Evolutionary conservation across 257 asterid species (phyloP).

Genomic region (Hygrophila difformis): DNA sequence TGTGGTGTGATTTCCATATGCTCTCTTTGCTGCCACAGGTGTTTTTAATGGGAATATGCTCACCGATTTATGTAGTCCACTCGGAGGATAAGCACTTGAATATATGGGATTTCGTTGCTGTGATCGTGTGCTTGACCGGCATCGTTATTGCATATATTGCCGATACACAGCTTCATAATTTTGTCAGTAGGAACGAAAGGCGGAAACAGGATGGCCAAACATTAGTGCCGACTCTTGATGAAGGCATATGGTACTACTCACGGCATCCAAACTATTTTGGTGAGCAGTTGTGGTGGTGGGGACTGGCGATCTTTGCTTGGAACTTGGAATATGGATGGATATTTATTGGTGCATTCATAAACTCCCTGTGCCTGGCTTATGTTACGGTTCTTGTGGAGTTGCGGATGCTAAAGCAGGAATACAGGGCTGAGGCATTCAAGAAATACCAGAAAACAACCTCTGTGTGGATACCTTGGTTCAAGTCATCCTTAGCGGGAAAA

Average conservation of each 20-base stretch:
- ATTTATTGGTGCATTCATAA: constrained; percentile 57
- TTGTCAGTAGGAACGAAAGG: constrained; percentile 43
- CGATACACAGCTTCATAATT: constrained; percentile 71
- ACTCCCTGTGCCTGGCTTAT: constrained; percentile 71
- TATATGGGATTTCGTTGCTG: constrained; percentile 55
- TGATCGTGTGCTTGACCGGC: constrained; percentile 53
- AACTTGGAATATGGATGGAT: constrained; percentile 57
- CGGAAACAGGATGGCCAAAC: constrained; percentile 43
- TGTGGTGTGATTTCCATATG: neutral
- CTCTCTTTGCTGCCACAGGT: constrained; percentile 29
- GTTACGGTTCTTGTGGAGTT: constrained; percentile 83
- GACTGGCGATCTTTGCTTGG: constrained; percentile 64
- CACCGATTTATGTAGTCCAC: constrained; percentile 69
- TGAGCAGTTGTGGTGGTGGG: constrained; percentile 99
- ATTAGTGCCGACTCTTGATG: constrained; percentile 54
- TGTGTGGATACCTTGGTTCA: constrained; percentile 89
- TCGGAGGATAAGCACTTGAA: constrained; percentile 33
- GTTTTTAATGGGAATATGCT: constrained; percentile 77
- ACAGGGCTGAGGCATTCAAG: constrained; percentile 69
- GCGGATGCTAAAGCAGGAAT: constrained; percentile 61
- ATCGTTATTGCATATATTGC: constrained; percentile 55
- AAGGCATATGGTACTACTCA: constrained; percentile 75
- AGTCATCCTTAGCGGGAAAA: constrained; percentile 21
- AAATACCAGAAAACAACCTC: constrained; percentile 67
- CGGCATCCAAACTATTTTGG: constrained; percentile 93